Conservation (phyloP, 257 asterid genomes). For the Lantana camara region DNA sequence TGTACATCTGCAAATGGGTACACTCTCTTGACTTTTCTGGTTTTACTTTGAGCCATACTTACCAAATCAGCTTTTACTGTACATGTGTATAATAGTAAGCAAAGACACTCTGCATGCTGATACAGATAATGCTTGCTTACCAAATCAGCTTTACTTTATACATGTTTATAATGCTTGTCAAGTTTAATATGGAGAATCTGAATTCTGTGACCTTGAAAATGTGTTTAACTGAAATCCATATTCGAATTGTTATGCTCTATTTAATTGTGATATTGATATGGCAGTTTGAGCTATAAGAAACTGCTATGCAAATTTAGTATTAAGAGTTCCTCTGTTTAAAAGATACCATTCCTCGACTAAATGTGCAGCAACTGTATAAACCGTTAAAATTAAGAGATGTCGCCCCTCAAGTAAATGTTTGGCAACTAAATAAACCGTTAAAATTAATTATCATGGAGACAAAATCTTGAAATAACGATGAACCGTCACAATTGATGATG, state of each 20-base stretch:
- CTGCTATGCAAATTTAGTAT: not conserved
- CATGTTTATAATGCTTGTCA: not conserved
- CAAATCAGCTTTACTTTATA: too few relatives aligned
- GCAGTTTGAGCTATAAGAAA: not conserved
- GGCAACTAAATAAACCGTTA: too few relatives aligned
- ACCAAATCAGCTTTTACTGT: not conserved
- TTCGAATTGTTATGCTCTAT: not conserved
- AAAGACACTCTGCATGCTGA: not conserved
- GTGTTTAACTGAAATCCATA: not conserved
- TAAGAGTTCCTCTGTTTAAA: not conserved
- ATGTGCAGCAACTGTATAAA: slow-evolving; percentile 4
- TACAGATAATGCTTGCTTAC: not conserved
- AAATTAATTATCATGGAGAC: not conserved
- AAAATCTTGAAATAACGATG: not conserved
- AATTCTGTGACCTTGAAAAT: not conserved
- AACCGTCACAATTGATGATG: not conserved
- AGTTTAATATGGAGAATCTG: not conserved
- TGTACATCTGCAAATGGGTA: slow-evolving; percentile 20
- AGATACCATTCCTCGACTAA: not conserved
- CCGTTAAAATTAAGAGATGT: slow-evolving; percentile 5
- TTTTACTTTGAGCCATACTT: not conserved
- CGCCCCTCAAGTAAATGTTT: not conserved
- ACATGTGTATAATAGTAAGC: not conserved
- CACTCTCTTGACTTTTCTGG: not conserved
- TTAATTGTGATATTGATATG: not conserved